Evolutionary conservation across 2,329 filamentous ascomycete species (phyloP).

Genomic region (Colletotrichum destructivum): DNA sequence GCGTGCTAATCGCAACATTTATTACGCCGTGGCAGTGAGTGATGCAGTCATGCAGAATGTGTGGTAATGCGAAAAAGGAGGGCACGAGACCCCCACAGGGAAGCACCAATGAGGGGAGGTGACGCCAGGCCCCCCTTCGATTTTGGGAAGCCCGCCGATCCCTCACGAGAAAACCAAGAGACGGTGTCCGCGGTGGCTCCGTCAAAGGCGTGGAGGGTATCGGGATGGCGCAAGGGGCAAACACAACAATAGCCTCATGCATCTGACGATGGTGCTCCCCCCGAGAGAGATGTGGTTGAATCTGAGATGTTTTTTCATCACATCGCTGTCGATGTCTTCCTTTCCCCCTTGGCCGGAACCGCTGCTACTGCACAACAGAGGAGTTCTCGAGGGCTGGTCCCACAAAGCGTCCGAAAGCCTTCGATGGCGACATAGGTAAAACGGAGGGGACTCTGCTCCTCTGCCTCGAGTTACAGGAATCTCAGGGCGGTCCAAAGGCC

Average conservation of each 20-base stretch:
- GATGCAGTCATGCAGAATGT: slow-evolving; percentile 4
- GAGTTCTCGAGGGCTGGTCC: slow-evolving; percentile 16
- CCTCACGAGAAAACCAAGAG: slow-evolving; percentile 29
- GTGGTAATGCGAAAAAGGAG: slow-evolving; percentile 24
- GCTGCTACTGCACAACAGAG: slow-evolving; percentile 28
- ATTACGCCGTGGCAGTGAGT: background rate
- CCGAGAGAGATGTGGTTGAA: slow-evolving; percentile 13
- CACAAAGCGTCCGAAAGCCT: slow-evolving; percentile 29
- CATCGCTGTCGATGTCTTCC: background rate
- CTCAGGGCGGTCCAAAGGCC: background rate
- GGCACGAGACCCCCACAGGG: slow-evolving; percentile 31
- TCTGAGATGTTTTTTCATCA: background rate
- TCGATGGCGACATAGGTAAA: slow-evolving; percentile 35
- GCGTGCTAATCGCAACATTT: background rate
- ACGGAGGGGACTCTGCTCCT: slow-evolving; percentile 15
- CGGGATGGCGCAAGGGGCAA: slow-evolving; percentile 5
- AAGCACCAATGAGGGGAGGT: slow-evolving; percentile 38
- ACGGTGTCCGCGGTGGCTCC: slow-evolving; percentile 21
- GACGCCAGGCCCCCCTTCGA: slow-evolving; percentile 9
- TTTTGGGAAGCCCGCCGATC: slow-evolving; percentile 21
- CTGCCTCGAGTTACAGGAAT: slow-evolving; percentile 2
- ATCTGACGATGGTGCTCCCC: slow-evolving; percentile 16
- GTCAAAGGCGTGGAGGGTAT: slow-evolving; percentile 12
- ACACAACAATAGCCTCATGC: background rate
- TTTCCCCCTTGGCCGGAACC: background rate